These are phyloP conservation scores for Colletotrichum tofieldiae DNA, from an alignment of 2,329 filamentous ascomycete genomes.

Conservation along the genomic window DNA sequence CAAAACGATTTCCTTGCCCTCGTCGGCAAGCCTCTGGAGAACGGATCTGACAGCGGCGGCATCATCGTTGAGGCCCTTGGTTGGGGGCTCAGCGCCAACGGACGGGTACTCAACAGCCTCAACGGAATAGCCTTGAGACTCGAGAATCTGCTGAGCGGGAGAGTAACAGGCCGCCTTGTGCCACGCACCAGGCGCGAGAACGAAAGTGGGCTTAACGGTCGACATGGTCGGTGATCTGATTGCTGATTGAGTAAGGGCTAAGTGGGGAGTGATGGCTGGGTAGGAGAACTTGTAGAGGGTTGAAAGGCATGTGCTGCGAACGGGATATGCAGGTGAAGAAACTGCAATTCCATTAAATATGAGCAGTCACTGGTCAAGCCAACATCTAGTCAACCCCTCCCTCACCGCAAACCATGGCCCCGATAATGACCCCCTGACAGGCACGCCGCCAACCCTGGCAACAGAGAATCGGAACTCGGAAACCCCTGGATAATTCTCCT, in stretches of 20 bases:
- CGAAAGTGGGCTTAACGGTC: constrained; percentile 46
- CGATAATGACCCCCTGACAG: constrained; percentile 16
- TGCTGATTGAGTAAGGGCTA: not conserved
- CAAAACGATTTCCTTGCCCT: constrained; percentile 59
- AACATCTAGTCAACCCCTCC: not conserved
- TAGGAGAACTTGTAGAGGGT: constrained; percentile 10
- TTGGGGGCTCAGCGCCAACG: constrained; percentile 50
- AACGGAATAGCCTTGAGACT: constrained; percentile 50
- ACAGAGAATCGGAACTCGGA: constrained; percentile 27
- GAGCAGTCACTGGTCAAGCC: not conserved
- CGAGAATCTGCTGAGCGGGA: constrained; percentile 49
- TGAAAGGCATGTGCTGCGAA: constrained; percentile 8
- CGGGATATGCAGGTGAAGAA: not conserved
- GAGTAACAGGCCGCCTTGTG: constrained; percentile 51
- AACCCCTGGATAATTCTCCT: constrained; percentile 17
- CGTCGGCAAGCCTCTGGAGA: constrained; percentile 50
- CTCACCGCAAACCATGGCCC: constrained; percentile 12
- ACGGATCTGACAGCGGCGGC: constrained; percentile 48
- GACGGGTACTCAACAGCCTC: constrained; percentile 52
- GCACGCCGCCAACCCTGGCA: not conserved
- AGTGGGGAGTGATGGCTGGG: constrained; percentile 7
- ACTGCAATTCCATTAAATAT: not conserved
- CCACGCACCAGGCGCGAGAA: constrained; percentile 60
- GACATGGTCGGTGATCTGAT: constrained; percentile 14
- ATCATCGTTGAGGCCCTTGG: constrained; percentile 51